Percentiles rank a stretch among this genome's conserved stretches.
Conservation (phyloP, 768 basidiomycete genomes). For the Dictyophora rubrovolvata region DNA sequence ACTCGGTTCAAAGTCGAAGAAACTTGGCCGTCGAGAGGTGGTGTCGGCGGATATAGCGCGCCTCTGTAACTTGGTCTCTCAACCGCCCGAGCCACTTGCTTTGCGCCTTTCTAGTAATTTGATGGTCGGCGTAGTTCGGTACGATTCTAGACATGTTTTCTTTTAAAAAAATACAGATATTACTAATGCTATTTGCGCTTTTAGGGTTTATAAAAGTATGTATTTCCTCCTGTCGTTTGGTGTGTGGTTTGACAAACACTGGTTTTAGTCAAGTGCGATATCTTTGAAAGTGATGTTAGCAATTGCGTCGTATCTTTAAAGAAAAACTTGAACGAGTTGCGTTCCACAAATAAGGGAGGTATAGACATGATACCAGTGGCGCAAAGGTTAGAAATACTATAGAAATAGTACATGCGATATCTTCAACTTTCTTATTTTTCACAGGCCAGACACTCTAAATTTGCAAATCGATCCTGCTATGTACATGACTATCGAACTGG, state of each 20-base stretch:
- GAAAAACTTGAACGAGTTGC: conserved; percentile 64
- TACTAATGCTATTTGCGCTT: not conserved
- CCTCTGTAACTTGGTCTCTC: conserved; percentile 69
- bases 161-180: too few species aligned
- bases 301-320: conserved; percentile 68
- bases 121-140: conserved; percentile 86
- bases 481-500: conserved; percentile 1
- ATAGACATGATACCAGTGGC: conserved; percentile 56
- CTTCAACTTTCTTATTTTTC: not conserved
- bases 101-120: conserved; percentile 80
- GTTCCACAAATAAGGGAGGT: conserved; percentile 34
- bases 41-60: conserved; percentile 73
- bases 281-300: conserved; percentile 72
- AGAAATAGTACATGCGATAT: not conserved
- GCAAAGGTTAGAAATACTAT: not conserved
- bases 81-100: conserved; percentile 81
- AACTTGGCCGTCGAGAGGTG: conserved; percentile 74
- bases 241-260: not conserved
- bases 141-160: conserved; percentile 18
- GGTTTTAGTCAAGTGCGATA: conserved; percentile 67
- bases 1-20: conserved; percentile 79
- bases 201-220: conserved; percentile 41
- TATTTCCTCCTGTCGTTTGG: not conserved
- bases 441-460: conserved; percentile 26
- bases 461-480: conserved; percentile 18